Conservation (phyloP, 768 basidiomycete genomes). For the Lentinula aciculospora region DNA sequence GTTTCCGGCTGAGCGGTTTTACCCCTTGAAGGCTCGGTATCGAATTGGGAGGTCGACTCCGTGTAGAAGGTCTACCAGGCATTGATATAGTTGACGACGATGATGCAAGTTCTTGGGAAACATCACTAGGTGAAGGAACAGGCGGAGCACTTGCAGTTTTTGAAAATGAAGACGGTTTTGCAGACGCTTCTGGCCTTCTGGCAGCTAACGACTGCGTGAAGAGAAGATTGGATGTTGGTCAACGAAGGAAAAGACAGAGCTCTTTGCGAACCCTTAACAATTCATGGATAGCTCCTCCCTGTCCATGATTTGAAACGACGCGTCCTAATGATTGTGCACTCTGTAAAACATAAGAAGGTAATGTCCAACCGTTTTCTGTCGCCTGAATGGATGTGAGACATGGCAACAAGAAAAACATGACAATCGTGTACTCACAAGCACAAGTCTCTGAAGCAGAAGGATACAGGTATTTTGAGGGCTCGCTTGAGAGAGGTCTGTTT, state of each 20-base stretch:
- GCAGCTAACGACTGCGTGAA: not conserved
- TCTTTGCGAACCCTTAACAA: conserved; percentile 56
- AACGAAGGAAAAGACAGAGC: conserved; percentile 21
- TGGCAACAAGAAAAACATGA: not conserved
- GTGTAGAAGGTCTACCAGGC: not conserved
- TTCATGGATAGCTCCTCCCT: conserved; percentile 28
- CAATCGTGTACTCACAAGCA: conserved; percentile 24
- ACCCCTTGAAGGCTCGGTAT: not conserved
- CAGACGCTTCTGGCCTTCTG: not conserved
- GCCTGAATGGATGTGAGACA: not conserved
- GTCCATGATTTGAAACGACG: conserved; percentile 16
- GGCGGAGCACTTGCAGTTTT: not conserved
- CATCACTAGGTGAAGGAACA: not conserved
- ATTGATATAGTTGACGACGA: not conserved
- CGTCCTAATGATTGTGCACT: conserved; percentile 25
- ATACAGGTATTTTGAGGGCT: conserved; percentile 24
- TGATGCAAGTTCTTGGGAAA: not conserved
- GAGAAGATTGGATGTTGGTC: not conserved
- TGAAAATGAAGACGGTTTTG: not conserved
- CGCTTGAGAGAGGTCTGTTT: not conserved
- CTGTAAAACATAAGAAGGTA: conserved; percentile 33
- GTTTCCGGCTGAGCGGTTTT: not conserved
- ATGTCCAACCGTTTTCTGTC: conserved; percentile 27
- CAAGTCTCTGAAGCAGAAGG: conserved; percentile 38
- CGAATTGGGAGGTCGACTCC: not conserved